Evolutionary conservation across 2,329 filamentous ascomycete genomes (phyloP).

Genomic region (Cyanodermella asteris): DNA sequence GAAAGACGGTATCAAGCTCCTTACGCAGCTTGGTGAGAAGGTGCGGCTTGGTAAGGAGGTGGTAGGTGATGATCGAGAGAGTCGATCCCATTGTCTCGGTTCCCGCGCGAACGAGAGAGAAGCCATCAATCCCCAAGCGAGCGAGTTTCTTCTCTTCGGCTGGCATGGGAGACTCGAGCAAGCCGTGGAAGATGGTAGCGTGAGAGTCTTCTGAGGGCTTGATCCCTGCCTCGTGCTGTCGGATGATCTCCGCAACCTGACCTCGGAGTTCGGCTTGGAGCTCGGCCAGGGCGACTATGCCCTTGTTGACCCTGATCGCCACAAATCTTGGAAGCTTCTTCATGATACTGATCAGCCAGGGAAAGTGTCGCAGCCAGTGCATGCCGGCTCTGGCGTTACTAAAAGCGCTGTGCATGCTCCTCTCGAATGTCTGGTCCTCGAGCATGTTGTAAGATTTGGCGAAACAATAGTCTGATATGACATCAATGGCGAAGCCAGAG

Average conservation of each 20-base stretch:
- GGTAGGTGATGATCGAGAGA: conserved; percentile 3
- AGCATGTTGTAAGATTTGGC: conserved; percentile 7
- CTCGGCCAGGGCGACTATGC: conserved; percentile 3
- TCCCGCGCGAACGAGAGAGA: conserved; percentile 6
- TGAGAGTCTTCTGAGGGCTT: conserved; percentile 3
- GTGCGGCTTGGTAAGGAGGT: conserved; percentile 4
- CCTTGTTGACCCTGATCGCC: conserved; percentile 2
- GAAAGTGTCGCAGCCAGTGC: conserved; percentile 7
- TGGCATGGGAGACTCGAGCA: conserved; percentile 6
- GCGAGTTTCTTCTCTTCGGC: conserved; percentile 5
- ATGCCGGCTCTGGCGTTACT: conserved; percentile 3
- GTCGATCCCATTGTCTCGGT: conserved; percentile 7
- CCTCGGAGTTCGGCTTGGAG: conserved; percentile 4
- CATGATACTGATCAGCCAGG: conserved; percentile 6
- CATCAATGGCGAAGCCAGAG: conserved; percentile 14
- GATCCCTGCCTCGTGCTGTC: conserved; percentile 1
- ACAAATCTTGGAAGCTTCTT: conserved; percentile 5
- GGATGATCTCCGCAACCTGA: conserved; percentile 1
- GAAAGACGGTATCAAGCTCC: conserved; percentile 4
- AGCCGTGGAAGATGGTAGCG: conserved; percentile 8
- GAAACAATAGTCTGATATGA: conserved; percentile 18
- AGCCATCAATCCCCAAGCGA: conserved; percentile 7
- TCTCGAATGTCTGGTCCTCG: conserved; percentile 5
- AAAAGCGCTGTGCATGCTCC: conserved; percentile 3
- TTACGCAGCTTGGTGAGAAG: conserved; percentile 4